A percentile compares a stretch with the other conserved stretches of the same genome.
Conservation (phyloP, 805 yeast genomes). For the Blastobotrys americana region DNA sequence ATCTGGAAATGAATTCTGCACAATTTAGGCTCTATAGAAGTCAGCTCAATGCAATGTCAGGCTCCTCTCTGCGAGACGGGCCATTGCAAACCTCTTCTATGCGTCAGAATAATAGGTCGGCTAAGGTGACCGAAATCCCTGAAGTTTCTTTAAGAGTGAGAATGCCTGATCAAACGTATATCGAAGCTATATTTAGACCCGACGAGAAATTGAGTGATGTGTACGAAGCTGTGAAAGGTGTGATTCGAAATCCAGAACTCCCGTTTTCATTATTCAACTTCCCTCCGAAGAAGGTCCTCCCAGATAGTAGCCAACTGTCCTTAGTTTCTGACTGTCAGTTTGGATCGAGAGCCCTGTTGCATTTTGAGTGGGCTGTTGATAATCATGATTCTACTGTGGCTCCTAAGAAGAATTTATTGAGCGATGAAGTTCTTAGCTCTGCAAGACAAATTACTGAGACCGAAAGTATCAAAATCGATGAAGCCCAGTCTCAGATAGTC, state of each 20-base stretch:
- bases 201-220: slow-evolving; percentile 36
- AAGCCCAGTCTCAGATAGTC: background rate
- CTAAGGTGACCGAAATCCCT: slow-evolving; percentile 22
- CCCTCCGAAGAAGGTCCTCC: slow-evolving; percentile 40
- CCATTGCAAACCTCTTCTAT: slow-evolving; percentile 39
- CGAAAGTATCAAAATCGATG: slow-evolving; percentile 21
- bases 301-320: slow-evolving; percentile 23
- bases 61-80: slow-evolving; percentile 34
- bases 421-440: slow-evolving; percentile 18
- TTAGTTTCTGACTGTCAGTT: slow-evolving; percentile 37
- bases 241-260: slow-evolving; percentile 25
- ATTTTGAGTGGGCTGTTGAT: slow-evolving; percentile 29
- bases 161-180: slow-evolving; percentile 49
- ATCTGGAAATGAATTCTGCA: slow-evolving; percentile 41
- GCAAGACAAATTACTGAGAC: slow-evolving; percentile 33
- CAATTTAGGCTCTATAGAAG: slow-evolving; percentile 51
- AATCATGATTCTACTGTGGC: background rate
- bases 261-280: slow-evolving; percentile 39
- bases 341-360: slow-evolving; percentile 41
- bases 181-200: slow-evolving; percentile 46
- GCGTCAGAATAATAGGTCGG: slow-evolving; percentile 27
- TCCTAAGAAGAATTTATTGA: slow-evolving; percentile 7
- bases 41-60: slow-evolving; percentile 35
- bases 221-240: slow-evolving; percentile 27
- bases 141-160: slow-evolving; percentile 42